phyloP scores from a whole-genome alignment of 257 asterid species.

The Nicotiana knightiana region DNA sequence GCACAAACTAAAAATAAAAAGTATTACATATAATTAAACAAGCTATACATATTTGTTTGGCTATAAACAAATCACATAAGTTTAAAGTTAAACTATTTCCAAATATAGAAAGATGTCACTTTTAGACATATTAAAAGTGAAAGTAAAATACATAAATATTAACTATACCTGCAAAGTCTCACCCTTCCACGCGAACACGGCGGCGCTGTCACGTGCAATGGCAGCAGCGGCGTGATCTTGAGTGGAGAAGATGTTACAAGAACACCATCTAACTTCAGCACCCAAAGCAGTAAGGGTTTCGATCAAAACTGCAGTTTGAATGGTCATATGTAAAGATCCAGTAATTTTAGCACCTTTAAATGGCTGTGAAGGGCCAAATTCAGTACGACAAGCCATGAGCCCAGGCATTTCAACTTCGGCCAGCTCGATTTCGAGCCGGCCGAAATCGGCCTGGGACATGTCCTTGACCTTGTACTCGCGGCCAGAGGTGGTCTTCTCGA shows the following conservation, averaged over 20 bases:
- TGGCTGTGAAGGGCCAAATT: constrained; percentile 71
- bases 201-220: constrained; percentile 82
- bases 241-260: constrained; percentile 85
- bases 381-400: constrained; percentile 64
- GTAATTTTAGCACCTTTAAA: constrained; percentile 72
- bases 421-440: constrained; percentile 76
- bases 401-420: constrained; percentile 95
- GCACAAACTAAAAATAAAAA: no score
- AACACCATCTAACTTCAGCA: constrained; percentile 92
- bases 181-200: constrained; percentile 92
- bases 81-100: no score
- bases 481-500: constrained; percentile 72
- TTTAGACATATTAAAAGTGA: no score
- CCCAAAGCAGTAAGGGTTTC: constrained; percentile 78
- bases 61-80: no score
- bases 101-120: no score
- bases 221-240: constrained; percentile 91
- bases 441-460: constrained; percentile 90
- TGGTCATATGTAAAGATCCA: constrained; percentile 82
- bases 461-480: constrained; percentile 89
- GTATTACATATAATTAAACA: no score
- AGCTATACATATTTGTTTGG: no score
- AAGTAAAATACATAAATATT: no score
- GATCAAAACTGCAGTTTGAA: constrained; percentile 75
- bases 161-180: constrained; percentile 35